Evolutionary conservation across 1,284 basidiomycete genomes (phyloP), one percentile per base, ranked within the genome.

Genomic region (Boletus semigastroideus): DNA sequence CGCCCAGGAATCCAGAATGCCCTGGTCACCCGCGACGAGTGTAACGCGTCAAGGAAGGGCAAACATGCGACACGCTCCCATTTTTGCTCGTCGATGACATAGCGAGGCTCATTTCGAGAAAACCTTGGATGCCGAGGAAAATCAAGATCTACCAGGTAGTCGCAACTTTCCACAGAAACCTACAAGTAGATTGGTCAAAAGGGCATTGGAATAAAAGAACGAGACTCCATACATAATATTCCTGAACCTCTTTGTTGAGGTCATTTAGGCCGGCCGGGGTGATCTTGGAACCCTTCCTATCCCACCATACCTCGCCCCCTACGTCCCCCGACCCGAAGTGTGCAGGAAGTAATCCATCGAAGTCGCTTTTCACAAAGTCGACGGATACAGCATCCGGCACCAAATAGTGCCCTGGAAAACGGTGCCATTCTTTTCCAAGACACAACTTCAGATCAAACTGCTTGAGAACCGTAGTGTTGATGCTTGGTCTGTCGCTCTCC

Each of bases 381-480:
- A 96, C 86, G 42, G 85, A 80, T 51, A 98, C 76, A 16, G 84
- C 88, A 49, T 88, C 81, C 1, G 96, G 94, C 17, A 98, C 79
- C 44, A 96, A 80, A 72, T 91, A 98, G 67, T 90, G 88, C 1
- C 90, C 83, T 0, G 95, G 93, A 77, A 95, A 99, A 14, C 96
- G 82, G 67, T 98, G 79, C 97, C 97, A 99, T 71, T 99, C 96
- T 66, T 95, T 92, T 31, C 88, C 94, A 50, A 91, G 80, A 72
- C 97, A 99, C 2, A 99, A 68, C n/a, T 78, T 84, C 51, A 96
- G 69, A 51, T 84, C 82, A 59, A 94, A 82, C n/a, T 82, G 74
- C 50, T 77, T 76, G 59, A 97, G 74, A 1, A 83, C 83, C 1
- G 83, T 71, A 36, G 91, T 76, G 65, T 95, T 88, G 57, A 92